Conservation (phyloP, 257 asterid species). For the Solanum clarkiae region DNA sequence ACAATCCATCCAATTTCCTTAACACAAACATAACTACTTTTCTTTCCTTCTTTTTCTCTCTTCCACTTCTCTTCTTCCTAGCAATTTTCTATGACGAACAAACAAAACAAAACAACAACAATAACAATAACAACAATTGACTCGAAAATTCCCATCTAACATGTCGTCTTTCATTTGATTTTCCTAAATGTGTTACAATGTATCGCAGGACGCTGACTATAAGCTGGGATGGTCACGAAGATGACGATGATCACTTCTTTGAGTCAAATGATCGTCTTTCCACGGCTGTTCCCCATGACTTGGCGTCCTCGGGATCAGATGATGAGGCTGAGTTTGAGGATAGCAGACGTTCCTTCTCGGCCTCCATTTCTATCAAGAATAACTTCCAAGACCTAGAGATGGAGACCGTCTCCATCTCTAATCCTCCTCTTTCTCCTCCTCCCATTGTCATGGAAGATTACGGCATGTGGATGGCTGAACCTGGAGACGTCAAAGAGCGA, state of each 20-base stretch:
- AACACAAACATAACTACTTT: background rate
- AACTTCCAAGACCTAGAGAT: constrained; percentile 4
- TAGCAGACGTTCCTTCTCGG: constrained; percentile 48
- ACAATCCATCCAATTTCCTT: background rate
- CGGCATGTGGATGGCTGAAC: constrained; percentile 79
- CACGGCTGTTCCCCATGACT: constrained; percentile 36
- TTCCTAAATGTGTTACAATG: constrained; percentile 31
- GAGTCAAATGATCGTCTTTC: constrained; percentile 54
- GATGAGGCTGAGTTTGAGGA: constrained; percentile 58
- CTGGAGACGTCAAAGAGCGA: constrained; percentile 10
- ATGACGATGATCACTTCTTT: constrained; percentile 72
- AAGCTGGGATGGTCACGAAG: constrained; percentile 67
- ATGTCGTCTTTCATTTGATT: background rate
- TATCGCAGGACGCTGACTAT: constrained; percentile 67
- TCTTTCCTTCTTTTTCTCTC: background rate
- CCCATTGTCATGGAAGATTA: constrained; percentile 27
- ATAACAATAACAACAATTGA: background rate
- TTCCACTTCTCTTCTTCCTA: background rate
- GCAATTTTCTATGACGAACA: background rate
- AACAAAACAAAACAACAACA: background rate
- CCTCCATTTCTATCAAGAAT: constrained; percentile 18
- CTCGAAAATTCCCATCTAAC: background rate
- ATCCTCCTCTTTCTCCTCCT: background rate
- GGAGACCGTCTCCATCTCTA: background rate
- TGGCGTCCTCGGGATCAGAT: constrained; percentile 37